A percentile compares a stretch with the other conserved stretches of the same genome.
phyloP scores from a whole-genome alignment of 345 rosid genomes.

The Aquilaria malaccensis region DNA sequence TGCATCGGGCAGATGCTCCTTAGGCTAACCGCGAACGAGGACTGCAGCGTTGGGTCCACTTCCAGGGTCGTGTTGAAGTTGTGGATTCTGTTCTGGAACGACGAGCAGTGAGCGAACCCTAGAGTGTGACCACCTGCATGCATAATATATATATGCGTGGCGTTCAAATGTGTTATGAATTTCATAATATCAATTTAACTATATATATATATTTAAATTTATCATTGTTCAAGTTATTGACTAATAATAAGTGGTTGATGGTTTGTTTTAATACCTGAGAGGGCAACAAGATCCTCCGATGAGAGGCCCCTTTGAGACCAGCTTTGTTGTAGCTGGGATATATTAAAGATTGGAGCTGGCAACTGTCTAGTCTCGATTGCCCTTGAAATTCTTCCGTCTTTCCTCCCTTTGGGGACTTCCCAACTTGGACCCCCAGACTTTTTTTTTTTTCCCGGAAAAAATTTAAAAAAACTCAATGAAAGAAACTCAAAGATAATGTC shows the following conservation, averaged over 20 bases:
- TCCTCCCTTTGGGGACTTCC: constrained; percentile 86
- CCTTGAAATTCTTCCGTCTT: constrained; percentile 76
- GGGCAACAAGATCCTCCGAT: constrained; percentile 56
- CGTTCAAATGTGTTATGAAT: background rate
- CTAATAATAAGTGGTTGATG: background rate
- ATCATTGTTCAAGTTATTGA: background rate
- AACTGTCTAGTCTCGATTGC: constrained; percentile 73
- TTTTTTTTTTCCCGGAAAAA: background rate
- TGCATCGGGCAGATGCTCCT: constrained; percentile 42
- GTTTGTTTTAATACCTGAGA: constrained; percentile 42
- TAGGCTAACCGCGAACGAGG: constrained; percentile 52
- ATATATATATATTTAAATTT: too few species aligned
- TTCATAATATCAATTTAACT: background rate
- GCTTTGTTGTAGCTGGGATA: constrained; percentile 64
- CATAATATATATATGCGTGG: background rate
- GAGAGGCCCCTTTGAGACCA: constrained; percentile 82
- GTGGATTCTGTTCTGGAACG: constrained; percentile 78
- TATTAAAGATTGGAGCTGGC: constrained; percentile 71
- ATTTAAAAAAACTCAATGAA: background rate
- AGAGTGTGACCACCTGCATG: constrained; percentile 74
- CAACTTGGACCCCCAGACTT: constrained; percentile 90
- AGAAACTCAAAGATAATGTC: background rate
- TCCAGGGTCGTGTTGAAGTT: constrained; percentile 48
- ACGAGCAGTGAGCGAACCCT: constrained; percentile 87
- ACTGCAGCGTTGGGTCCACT: constrained; percentile 60